Evolutionary conservation across 2,329 filamentous ascomycete species (phyloP), one percentile per base, ranked within the genome.

Genomic region (Fusarium caatingaense): DNA sequence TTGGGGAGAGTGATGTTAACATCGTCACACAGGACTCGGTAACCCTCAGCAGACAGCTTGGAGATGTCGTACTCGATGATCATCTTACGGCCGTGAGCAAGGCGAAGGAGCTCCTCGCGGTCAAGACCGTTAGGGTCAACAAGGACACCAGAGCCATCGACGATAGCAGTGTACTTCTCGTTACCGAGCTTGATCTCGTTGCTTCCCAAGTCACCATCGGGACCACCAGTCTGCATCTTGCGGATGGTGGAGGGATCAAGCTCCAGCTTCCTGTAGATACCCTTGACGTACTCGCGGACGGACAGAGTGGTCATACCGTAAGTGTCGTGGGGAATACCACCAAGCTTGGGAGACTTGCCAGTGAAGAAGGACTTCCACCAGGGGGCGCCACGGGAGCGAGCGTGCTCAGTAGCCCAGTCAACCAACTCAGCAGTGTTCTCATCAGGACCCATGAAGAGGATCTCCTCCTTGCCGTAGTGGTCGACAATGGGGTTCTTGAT

Each of bases 311-410:
- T 99, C 96, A 99, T 99, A 76, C 96, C 96, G 78, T 99, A 99
- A 42, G 86, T 83, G 79, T 99, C 96, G 81, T 99, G 96, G 40
- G 96, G 96, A 73, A 99, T 99, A 78, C 96, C 96, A 69, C 96
- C 96, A 16, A 99, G 88, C 81, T 92, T 96, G 56, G 94, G 96
- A 74, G 93, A 97, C 87, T 99, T 99, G 77, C 96, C 96, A 4
- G 96, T 99, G 87, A 99, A 99, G 88, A 99, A 99, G 0, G 96
- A 99, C 86, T 99, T 99, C 96, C 96, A 99, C 93, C 95, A 99
- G 28, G 94, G 93, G 7, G 96, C 96, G 47, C 94, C 94, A 74
- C 96, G 91, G 66, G 85, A 84, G 55, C 93, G 89, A 65, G 96
- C 96, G 80, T 99, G 96, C 80, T 96, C 91, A 3, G 96, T 99